Conservation (phyloP, 1,284 basidiomycete genomes). For the Singerocomus inundabilis region DNA sequence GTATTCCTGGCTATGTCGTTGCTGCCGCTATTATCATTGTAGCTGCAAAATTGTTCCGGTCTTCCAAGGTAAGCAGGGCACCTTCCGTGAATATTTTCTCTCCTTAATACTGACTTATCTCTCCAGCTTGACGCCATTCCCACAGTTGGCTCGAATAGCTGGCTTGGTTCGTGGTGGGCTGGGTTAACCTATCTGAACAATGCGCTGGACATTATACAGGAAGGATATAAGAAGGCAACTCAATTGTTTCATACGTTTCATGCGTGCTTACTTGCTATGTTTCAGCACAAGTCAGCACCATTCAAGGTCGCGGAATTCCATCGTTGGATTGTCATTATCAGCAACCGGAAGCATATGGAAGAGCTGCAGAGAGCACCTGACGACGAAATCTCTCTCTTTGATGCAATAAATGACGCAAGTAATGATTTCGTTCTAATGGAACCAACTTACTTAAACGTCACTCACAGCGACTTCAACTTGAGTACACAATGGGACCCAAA, state of each 20-base stretch:
- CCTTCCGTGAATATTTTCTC: not conserved
- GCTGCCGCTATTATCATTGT: not conserved
- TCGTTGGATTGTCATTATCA: constrained; percentile 44
- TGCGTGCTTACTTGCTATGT: no score
- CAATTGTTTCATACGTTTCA: no score
- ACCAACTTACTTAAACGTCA: no score
- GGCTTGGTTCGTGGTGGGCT: constrained; percentile 21
- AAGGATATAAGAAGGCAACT: constrained; percentile 22
- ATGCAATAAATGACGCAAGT: constrained; percentile 36
- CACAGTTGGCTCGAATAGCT: constrained; percentile 15
- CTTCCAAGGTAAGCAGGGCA: not conserved
- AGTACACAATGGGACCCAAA: constrained; percentile 30
- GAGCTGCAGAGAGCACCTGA: no score
- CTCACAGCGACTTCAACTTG: constrained; percentile 17
- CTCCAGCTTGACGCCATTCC: constrained; percentile 20
- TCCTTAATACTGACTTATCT: not conserved
- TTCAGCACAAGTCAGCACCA: constrained; percentile 21
- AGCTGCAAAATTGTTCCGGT: not conserved
- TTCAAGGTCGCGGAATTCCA: constrained; percentile 43
- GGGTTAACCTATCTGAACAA: constrained; percentile 10
- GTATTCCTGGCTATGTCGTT: no score
- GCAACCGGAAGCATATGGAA: constrained; percentile 18
- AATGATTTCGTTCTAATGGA: no score
- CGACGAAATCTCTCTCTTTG: not conserved
- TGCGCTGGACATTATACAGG: constrained; percentile 9